Evolutionary conservation across 1,139 yeast genomes (phyloP), one percentile per base, ranked within the genome.

Genomic region (Candida tetrigidarum): DNA sequence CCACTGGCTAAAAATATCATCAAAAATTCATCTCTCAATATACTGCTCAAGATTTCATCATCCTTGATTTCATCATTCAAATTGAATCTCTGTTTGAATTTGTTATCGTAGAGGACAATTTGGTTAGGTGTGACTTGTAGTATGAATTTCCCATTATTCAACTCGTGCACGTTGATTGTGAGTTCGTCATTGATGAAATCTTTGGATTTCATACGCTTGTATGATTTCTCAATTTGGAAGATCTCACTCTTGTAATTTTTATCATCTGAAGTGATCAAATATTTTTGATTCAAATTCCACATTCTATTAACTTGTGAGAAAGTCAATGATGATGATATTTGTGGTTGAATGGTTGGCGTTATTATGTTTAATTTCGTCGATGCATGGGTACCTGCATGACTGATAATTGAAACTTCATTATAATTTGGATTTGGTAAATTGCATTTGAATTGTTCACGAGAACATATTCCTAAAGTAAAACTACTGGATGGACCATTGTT

Each of bases 401-500:
- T 82, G 5, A 89, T 79, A 4, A 91, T 75, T 2, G 90, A 85
- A 9, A 79, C 67, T 55, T 86, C 92, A 44, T 77, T 71, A 48
- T 64, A 73, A 50, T 83, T 84, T 1, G 96, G 95, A 56, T 86
- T 86, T 1, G 80, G 70, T 37, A 86, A 70, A 43, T 89, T 88
- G 46, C 83, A 79, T 27, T 79, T 69, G 49, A 72, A 77, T 39
- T 70, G 69, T 25, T 81, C 83, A 1, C 79, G 72, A 0, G 90
- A 76, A 30, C 79, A 74, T 44, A 75, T 70, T 0, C 95, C 96
- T 33, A 85, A 59, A 0, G 91, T 76, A 52, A 91, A 76, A 39
- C 84, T 81, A 2, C 89, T 75, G 10, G 88, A 71, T 0, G 97
- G 96, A 0, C 97, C 97, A 54, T 80, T 74, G 55, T 85, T 87